A percentile compares a stretch with the other conserved stretches of the same genome.
These are phyloP conservation scores for Kluyveromyces aestuarii DNA, from an alignment of 805 yeast genomes.

Conservation along the genomic window DNA sequence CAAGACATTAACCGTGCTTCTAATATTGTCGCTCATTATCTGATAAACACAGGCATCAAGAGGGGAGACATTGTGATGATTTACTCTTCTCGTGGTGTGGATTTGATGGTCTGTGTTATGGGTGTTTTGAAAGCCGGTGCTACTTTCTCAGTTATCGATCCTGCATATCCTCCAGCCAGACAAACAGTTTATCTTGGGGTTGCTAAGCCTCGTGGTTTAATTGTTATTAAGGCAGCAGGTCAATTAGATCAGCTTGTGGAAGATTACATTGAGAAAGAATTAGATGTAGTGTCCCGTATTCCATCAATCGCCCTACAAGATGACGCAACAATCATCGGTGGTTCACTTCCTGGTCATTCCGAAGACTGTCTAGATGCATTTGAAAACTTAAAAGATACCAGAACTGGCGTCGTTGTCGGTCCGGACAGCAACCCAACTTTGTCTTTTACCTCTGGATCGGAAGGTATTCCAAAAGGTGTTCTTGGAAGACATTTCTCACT, in stretches of 20 bases:
- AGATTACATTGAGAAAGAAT: constrained; percentile 63
- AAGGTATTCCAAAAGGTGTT: constrained; percentile 98
- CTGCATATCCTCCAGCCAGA: constrained; percentile 97
- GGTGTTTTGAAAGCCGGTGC: constrained; percentile 99
- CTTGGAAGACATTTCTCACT: constrained; percentile 94
- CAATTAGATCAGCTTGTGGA: constrained; percentile 65
- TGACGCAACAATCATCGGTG: constrained; percentile 66
- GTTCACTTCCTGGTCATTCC: constrained; percentile 28
- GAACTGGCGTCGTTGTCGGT: constrained; percentile 88
- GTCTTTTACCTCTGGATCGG: constrained; percentile 95
- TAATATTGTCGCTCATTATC: constrained; percentile 83
- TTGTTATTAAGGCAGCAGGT: constrained; percentile 89
- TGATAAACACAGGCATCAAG: constrained; percentile 69
- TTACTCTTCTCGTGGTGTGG: constrained; percentile 96
- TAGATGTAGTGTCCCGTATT: constrained; percentile 62
- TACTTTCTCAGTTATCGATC: constrained; percentile 96
- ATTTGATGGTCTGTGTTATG: constrained; percentile 91
- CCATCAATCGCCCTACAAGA: constrained; percentile 71
- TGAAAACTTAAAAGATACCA: constrained; percentile 38
- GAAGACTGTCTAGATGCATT: constrained; percentile 44
- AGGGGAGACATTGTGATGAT: constrained; percentile 96
- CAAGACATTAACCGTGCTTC: constrained; percentile 87
- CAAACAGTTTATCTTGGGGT: constrained; percentile 89
- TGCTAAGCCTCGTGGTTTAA: constrained; percentile 85
- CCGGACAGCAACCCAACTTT: constrained; percentile 97